These are phyloP conservation scores for Neurospora sp. DNA, from an alignment of 495 filamentous ascomycete genomes.

Conservation along the genomic window DNA sequence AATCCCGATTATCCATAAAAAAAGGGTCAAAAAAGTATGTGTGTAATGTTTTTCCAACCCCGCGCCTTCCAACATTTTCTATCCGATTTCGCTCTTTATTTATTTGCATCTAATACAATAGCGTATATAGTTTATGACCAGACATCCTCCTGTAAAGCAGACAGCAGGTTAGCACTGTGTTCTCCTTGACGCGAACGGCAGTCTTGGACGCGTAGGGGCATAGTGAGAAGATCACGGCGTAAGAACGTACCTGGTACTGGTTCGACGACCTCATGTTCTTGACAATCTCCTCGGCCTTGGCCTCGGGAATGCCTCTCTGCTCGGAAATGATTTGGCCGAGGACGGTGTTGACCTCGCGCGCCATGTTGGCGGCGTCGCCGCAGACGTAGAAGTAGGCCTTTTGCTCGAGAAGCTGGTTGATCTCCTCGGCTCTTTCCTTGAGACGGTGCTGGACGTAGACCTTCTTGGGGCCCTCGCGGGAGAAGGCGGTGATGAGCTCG, in stretches of 20 bases:
- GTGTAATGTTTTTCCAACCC: background rate
- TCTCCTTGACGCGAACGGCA: background rate
- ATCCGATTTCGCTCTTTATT: background rate
- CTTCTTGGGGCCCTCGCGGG: conserved; percentile 72
- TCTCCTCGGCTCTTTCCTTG: conserved; percentile 66
- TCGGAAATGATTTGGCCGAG: conserved; percentile 76
- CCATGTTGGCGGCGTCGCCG: conserved; percentile 97
- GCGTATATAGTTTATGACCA: conserved; percentile 53
- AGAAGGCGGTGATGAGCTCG: conserved; percentile 86
- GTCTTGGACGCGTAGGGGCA: background rate
- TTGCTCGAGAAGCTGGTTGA: conserved; percentile 77
- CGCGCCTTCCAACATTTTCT: background rate
- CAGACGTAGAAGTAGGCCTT: conserved; percentile 98
- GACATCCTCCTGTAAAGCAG: conserved; percentile 57
- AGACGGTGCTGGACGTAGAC: conserved; percentile 96
- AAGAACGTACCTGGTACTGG: conserved; percentile 72
- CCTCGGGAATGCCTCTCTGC: conserved; percentile 66
- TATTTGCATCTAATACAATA: background rate
- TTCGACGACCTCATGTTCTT: conserved; percentile 89
- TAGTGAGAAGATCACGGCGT: background rate
- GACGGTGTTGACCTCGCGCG: conserved; percentile 82
- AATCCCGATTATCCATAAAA: background rate
- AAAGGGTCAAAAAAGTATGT: background rate
- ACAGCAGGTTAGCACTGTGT: background rate
- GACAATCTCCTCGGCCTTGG: conserved; percentile 88